Base-by-base conservation (phyloP, 495 filamentous ascomycete genomes). In the Parmelia sp. region DNA sequence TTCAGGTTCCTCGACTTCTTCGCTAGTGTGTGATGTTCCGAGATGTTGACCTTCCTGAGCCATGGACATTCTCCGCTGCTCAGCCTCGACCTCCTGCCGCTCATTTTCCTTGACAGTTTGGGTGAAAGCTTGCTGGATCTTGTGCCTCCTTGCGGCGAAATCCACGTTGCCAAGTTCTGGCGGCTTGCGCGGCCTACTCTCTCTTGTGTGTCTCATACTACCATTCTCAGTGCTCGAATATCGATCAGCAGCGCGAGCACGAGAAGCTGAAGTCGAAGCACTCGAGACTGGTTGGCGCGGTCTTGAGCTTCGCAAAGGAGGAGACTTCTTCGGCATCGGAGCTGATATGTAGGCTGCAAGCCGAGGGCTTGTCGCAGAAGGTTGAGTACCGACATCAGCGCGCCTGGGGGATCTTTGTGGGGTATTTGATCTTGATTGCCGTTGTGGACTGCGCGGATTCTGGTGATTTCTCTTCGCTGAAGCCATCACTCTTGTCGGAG, bases 61-160 rank as follows among this genome's bases (percentile, higher is more conserved):
- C 74, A 78, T 72, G 72, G 77, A 71, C 73, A 71, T 59, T 31
- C 71, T 59, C 42, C 70, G 55, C 25, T 61, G 57, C 62, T 82
- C 76, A 67, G 51, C 51, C 17, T 55, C 51, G 27, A 55, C 51
- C 29, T 79, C 78, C 66, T 86, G 82, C 64, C 81, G 80, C 70
- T 90, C 84, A 69, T 76, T 86, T 69, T 89, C 87, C 66, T 86
- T 82, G 51, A 92, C 84, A 27, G 86, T 88, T 62, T 87, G 86
- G 56, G 86, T 91, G 67, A 93, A 90, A 1, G 90, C 90, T 56
- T 90, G 83, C 68, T 91, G 86, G 63, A 93, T 93, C 51, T 82
- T 84, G 64, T 89, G 87, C 58, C 90, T 82, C 35, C 89, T 82
- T 55, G 86, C 88, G 42, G 84, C 90, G 69, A 92, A 92, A 73